Percentiles rank a stretch among this genome's conserved stretches.
Conservation (phyloP, 2,329 filamentous ascomycete genomes). For the Camillea tinctor region DNA sequence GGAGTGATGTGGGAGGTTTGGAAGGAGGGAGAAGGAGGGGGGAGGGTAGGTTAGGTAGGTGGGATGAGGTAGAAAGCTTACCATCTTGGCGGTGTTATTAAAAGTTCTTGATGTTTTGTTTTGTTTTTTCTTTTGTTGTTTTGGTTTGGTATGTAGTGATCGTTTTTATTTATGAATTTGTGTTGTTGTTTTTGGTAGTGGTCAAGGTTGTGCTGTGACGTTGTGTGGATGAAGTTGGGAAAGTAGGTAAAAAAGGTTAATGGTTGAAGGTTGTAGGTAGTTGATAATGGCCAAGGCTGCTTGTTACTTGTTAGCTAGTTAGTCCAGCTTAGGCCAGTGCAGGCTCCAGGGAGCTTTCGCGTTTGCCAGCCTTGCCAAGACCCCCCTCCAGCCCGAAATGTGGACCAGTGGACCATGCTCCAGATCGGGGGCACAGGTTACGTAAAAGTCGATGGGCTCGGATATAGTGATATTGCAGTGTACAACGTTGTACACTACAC, state of each 20-base stretch:
- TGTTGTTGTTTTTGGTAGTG: neutral
- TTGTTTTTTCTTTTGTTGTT: no score
- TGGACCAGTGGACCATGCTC: constrained; percentile 22
- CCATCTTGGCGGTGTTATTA: constrained; percentile 45
- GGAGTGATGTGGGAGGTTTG: neutral
- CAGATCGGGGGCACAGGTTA: neutral
- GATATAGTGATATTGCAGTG: constrained; percentile 7
- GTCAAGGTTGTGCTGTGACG: neutral
- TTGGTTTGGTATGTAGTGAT: no score
- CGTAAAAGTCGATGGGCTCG: constrained; percentile 8
- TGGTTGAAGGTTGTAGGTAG: no score
- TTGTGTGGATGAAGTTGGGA: constrained; percentile 1
- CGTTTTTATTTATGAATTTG: neutral
- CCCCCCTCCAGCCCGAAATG: constrained; percentile 4
- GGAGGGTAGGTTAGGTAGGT: neutral
- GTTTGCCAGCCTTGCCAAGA: constrained; percentile 30
- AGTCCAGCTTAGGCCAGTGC: constrained; percentile 9
- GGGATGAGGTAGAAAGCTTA: constrained; percentile 32
- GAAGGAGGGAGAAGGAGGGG: neutral
- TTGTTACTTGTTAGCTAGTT: no score
- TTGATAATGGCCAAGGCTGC: no score
- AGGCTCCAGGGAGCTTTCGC: constrained; percentile 32
- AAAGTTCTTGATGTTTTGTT: neutral
- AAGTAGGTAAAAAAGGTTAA: constrained; percentile 1
- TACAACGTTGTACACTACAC: constrained; percentile 1